phyloP scores from a whole-genome alignment of 129 eudicot species.

The Lactuca sativa region DNA sequence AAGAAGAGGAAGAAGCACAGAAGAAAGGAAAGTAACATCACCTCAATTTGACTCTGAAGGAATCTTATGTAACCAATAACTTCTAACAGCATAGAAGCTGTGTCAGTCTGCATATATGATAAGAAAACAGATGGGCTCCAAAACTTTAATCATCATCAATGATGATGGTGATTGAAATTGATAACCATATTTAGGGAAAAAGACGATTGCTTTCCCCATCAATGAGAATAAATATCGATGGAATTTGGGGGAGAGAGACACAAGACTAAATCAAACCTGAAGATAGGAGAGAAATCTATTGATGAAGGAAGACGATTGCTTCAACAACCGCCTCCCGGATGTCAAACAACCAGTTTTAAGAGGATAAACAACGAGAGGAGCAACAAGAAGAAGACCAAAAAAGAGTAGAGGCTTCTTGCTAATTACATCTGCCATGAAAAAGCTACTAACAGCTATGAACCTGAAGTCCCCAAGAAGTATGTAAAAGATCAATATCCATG shows the following conservation, averaged over 20 bases:
- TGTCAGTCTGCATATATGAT: slow-evolving; percentile 74
- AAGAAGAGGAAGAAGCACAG: slow-evolving; percentile 32
- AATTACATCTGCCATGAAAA: slow-evolving; percentile 48
- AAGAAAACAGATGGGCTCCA: too few species aligned
- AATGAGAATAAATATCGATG: too few species aligned
- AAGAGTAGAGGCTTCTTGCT: slow-evolving; percentile 36
- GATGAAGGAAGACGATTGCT: not conserved
- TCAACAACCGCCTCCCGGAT: slow-evolving; percentile 22
- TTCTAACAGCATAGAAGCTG: slow-evolving; percentile 92
- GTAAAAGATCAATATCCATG: slow-evolving; percentile 62
- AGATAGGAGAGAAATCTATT: too few species aligned
- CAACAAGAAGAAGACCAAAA: slow-evolving; percentile 39
- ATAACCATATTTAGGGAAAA: too few species aligned
- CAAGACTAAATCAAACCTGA: too few species aligned
- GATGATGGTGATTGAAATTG: too few species aligned
- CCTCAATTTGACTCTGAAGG: slow-evolving; percentile 98
- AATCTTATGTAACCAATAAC: slow-evolving; percentile 94
- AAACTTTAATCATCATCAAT: too few species aligned
- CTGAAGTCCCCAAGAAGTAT: slow-evolving; percentile 42
- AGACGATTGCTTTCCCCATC: too few species aligned
- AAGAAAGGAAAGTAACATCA: slow-evolving; percentile 41
- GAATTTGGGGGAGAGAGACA: too few species aligned
- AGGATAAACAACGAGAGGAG: slow-evolving; percentile 28
- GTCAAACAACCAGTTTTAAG: slow-evolving; percentile 10
- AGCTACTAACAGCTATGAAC: slow-evolving; percentile 16